Conservation (phyloP, 2,329 filamentous ascomycete genomes). For the Niveomyces coronatus region DNA sequence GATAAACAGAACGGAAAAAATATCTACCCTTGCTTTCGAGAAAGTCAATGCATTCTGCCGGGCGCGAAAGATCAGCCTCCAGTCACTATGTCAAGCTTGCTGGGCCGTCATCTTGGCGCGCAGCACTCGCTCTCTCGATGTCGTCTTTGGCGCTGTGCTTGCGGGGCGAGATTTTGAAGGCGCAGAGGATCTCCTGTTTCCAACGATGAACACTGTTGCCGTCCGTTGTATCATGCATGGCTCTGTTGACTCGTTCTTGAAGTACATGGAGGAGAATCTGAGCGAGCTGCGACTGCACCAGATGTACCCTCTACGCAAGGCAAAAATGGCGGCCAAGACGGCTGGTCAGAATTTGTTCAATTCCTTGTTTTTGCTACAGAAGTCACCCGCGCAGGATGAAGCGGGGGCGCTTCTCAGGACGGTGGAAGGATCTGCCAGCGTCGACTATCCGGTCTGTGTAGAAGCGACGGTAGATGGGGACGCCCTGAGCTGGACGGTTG, state of each 20-base stretch:
- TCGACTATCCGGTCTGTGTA: constrained; percentile 74
- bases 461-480: constrained; percentile 60
- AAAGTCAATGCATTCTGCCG: constrained; percentile 49
- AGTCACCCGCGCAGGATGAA: constrained; percentile 10
- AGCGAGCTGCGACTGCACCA: constrained; percentile 59
- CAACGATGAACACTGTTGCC: constrained; percentile 84
- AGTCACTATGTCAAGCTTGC: constrained; percentile 64
- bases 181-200: constrained; percentile 62
- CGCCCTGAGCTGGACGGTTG: constrained; percentile 58
- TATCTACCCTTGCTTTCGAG: constrained; percentile 8
- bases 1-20: constrained; percentile 11
- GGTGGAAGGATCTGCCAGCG: constrained; percentile 50
- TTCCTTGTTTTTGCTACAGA: constrained; percentile 46
- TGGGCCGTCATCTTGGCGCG: constrained; percentile 65
- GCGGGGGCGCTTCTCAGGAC: constrained; percentile 45
- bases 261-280: constrained; percentile 63
- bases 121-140: constrained; percentile 54
- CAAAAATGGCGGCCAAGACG: constrained; percentile 35
- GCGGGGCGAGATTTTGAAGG: constrained; percentile 72
- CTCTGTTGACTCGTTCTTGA: constrained; percentile 50
- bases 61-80: constrained; percentile 56
- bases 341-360: constrained; percentile 38
- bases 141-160: constrained; percentile 73
- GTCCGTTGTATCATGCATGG: constrained; percentile 66
- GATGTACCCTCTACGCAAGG: constrained; percentile 65